These are phyloP conservation scores for Omphalotus olearius DNA, from an alignment of 1,284 basidiomycete species.

Conservation along the genomic window DNA sequence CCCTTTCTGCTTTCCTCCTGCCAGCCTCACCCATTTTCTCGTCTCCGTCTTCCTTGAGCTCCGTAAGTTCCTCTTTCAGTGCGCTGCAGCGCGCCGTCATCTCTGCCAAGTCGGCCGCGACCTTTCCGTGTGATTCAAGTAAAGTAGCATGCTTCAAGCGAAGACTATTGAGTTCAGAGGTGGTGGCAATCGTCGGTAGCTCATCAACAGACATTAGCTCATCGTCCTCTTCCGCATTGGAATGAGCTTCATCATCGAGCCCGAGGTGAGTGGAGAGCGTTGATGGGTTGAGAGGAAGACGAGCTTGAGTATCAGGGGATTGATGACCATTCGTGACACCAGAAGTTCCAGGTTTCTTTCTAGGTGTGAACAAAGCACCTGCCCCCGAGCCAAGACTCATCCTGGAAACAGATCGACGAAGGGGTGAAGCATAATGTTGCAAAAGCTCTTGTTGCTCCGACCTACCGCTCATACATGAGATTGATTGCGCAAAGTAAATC, in stretches of 20 bases:
- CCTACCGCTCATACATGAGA: too few relatives aligned
- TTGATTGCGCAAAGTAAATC: too few relatives aligned
- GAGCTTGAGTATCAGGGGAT: neutral
- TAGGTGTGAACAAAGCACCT: too few relatives aligned
- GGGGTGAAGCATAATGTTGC: too few relatives aligned
- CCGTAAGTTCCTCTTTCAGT: too few relatives aligned
- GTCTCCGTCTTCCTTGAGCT: neutral
- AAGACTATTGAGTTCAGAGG: constrained; percentile 51
- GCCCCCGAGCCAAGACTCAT: too few relatives aligned
- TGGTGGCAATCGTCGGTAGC: constrained; percentile 33
- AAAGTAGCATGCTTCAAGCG: constrained; percentile 57
- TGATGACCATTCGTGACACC: too few relatives aligned
- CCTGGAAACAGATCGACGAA: too few relatives aligned
- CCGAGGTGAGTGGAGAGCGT: constrained; percentile 6
- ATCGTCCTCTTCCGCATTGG: neutral
- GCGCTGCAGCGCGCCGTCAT: constrained; percentile 1
- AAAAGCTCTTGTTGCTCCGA: too few relatives aligned
- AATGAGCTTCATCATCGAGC: neutral
- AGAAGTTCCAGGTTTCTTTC: too few relatives aligned
- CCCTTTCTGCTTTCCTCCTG: neutral
- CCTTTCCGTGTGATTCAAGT: constrained; percentile 59
- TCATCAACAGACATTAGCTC: neutral
- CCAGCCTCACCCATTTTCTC: neutral
- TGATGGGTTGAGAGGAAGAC: constrained; percentile 7
- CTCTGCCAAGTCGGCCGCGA: constrained; percentile 43